Conservation (phyloP, 2,329 filamentous ascomycete genomes). For the Fusarium sp. region DNA sequence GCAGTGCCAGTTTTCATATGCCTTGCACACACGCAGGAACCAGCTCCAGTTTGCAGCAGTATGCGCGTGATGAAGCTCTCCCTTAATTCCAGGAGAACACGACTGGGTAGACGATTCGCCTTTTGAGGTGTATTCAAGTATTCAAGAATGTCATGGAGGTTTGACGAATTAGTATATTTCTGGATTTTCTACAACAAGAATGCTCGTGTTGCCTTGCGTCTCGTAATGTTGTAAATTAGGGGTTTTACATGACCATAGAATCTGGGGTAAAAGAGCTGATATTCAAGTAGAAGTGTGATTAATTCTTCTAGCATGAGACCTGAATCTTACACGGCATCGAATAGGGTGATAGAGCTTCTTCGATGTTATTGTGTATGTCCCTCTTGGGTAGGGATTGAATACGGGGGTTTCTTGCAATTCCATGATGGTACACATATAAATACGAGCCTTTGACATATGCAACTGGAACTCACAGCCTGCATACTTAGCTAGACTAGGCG, state of each 20-base stretch:
- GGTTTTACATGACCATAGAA: neutral
- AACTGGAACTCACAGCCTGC: neutral
- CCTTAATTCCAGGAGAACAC: neutral
- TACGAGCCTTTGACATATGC: neutral
- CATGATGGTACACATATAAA: neutral
- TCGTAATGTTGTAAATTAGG: neutral
- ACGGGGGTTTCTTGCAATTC: neutral
- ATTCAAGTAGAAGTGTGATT: neutral
- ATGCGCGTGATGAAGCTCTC: neutral
- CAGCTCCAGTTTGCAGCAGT: neutral
- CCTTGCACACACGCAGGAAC: neutral
- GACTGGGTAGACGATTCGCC: neutral
- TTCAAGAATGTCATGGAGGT: neutral
- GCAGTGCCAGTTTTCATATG: neutral
- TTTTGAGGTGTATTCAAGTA: too few species aligned
- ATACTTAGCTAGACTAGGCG: neutral
- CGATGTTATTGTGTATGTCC: neutral
- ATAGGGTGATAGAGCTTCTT: too few species aligned
- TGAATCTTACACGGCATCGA: neutral
- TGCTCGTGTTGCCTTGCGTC: neutral
- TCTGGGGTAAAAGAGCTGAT: neutral
- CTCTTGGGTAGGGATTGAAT: neutral
- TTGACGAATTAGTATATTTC: neutral
- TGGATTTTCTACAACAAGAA: neutral
- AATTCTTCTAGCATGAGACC: neutral